phyloP scores from a whole-genome alignment of 2,329 filamentous ascomycete species.

The Xylaria sp. region DNA sequence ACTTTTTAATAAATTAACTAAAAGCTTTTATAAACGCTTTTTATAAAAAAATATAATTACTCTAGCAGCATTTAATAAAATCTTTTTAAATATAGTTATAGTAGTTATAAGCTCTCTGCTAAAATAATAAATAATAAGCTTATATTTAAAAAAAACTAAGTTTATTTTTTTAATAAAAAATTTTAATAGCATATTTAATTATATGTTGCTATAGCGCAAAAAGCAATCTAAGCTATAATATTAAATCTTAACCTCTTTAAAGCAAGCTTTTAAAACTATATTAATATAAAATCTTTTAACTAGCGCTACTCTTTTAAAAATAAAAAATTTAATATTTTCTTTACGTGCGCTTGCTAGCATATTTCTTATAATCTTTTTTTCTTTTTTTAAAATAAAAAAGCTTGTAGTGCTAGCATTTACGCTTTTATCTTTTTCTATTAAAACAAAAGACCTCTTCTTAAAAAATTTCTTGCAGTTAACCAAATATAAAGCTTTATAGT shows the following conservation, averaged over 20 bases:
- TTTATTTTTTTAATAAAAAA: background rate
- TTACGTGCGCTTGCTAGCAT: background rate
- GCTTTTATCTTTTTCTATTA: background rate
- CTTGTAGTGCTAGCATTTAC: background rate
- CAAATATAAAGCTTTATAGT: conserved; percentile 12
- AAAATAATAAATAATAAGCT: conserved; percentile 6
- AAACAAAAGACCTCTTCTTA: background rate
- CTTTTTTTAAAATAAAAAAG: background rate
- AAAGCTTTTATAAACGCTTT: background rate
- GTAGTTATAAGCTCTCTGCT: background rate
- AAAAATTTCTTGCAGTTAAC: background rate
- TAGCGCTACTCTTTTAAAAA: background rate
- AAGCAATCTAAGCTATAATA: background rate
- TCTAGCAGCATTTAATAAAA: background rate
- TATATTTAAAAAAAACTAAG: conserved; percentile 15
- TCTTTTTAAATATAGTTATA: background rate
- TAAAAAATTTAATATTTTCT: background rate
- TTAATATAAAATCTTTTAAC: conserved; percentile 1
- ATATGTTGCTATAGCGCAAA: background rate
- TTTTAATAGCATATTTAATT: background rate
- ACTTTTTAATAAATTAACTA: background rate
- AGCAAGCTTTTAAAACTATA: conserved; percentile 3
- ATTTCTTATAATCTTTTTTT: background rate
- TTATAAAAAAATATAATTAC: background rate
- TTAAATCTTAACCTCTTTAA: background rate